Percentiles rank a stretch among this genome's conserved stretches.
Evolutionary conservation across 2,329 filamentous ascomycete species (phyloP).

Genomic region (Colletotrichum spaethianum): DNA sequence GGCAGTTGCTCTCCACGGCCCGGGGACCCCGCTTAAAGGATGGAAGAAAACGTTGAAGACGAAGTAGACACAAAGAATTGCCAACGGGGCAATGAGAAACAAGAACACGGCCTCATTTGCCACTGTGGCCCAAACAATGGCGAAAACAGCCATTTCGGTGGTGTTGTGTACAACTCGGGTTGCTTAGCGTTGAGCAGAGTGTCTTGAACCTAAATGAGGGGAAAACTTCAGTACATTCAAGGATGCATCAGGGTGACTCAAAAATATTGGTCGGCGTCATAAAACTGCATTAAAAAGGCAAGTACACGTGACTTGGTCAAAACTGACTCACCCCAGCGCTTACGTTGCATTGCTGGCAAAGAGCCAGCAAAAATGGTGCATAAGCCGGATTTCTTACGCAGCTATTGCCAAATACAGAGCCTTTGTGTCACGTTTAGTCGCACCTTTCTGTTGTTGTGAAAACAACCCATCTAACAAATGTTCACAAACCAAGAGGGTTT

Average conservation of each 20-base stretch:
- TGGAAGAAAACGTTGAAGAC: not conserved
- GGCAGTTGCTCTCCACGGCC: not conserved
- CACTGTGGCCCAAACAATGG: not conserved
- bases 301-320: not conserved
- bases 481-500: no score
- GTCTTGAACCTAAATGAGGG: no score
- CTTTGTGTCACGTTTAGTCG: no score
- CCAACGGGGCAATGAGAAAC: not conserved
- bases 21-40: not conserved
- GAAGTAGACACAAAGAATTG: not conserved
- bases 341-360: not conserved
- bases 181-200: not conserved
- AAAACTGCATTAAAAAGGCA: not conserved
- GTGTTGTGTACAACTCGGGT: not conserved
- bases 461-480: no score
- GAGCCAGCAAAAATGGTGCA: not conserved
- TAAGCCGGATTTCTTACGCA: not conserved
- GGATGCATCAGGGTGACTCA: not conserved
- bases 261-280: not conserved
- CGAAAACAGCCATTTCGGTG: not conserved
- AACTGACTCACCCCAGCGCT: not conserved
- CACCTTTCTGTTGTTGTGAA: no score
- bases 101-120: not conserved
- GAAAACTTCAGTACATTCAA: not conserved
- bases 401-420: no score